Evolutionary conservation across 176 grass and related monocot species (phyloP), one percentile per base, ranked within the genome.

Genomic region (Aegilops bicornis): DNA sequence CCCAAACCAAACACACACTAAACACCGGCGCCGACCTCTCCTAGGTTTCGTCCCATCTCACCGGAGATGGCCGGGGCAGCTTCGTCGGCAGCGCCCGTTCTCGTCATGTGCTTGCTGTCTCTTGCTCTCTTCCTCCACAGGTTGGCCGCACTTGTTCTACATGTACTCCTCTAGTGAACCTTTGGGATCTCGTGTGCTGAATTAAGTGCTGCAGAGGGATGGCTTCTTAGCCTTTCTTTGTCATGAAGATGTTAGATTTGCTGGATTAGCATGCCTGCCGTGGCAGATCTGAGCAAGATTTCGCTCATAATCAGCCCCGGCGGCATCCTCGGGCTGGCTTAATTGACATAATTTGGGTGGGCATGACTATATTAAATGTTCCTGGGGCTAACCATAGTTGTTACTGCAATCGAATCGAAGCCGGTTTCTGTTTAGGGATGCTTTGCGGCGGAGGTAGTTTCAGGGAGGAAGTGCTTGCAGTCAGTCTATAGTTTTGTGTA

Each of bases 31-130:
- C 40, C 40, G 58, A 25, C 77, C 17, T 48, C 62, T 10, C 64
- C 39, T 6, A 40, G 23, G 77, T 40, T 20, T 31, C 66, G 47
- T 76, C 22, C 73, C 19, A 27, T 35, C 67, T 45, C 27, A 76
- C 85, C 75, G 76, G 36, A 48, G 85, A 91, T 91, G 89, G 89
- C 76, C 48, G 81, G 69, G 45, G 77, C 47, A 24, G 76, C 81
- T 3, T 24, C 35, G 4, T 24, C 69, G 69, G 61, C 13, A 23
- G 30, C 47, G 4, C 22, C 33, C 6, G 7, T 43, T 54, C 45
- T 90, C 68, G n/a, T 68, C 27, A 68, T 47, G 16, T 11, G 22
- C 76, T 52, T 73, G 11, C 31, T 81, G 3, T 52, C 37, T 24
- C 80, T 87, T 27, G 29, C 78, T 17, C 10, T 91, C 68, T 19